Evolutionary conservation across 805 yeast genomes (phyloP).

Genomic region (Yamadazyma laniorum): DNA sequence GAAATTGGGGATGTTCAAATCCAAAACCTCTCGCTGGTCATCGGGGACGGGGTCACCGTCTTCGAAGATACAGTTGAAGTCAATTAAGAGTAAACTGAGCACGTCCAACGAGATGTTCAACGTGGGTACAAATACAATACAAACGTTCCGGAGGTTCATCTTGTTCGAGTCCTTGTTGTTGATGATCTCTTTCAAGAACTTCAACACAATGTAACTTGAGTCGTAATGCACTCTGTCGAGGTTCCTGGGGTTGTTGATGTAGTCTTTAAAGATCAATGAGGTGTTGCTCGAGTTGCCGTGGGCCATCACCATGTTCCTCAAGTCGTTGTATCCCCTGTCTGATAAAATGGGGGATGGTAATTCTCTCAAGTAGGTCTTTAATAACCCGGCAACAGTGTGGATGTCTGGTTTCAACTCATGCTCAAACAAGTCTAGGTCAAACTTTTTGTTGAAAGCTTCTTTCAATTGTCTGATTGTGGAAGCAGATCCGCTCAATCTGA

Average conservation of each 20-base stretch:
- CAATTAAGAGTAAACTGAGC: constrained; percentile 57
- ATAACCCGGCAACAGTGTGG: constrained; percentile 81
- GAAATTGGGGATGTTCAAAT: constrained; percentile 51
- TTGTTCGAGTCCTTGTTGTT: constrained; percentile 62
- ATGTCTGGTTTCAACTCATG: constrained; percentile 58
- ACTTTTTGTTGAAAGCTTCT: constrained; percentile 61
- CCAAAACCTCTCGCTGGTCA: constrained; percentile 47
- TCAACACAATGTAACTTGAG: constrained; percentile 62
- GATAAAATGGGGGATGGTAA: constrained; percentile 71
- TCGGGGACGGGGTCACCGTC: constrained; percentile 44
- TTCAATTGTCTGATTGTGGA: constrained; percentile 68
- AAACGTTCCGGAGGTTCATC: constrained; percentile 78
- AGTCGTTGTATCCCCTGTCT: constrained; percentile 36
- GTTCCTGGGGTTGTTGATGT: constrained; percentile 27
- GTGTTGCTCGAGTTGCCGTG: constrained; percentile 12
- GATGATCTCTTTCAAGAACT: constrained; percentile 63
- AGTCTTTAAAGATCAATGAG: constrained; percentile 30
- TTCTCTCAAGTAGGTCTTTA: constrained; percentile 79
- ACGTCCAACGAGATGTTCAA: constrained; percentile 64
- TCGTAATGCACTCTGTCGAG: constrained; percentile 59
- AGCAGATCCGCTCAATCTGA: constrained; percentile 87
- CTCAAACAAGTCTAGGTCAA: constrained; percentile 65
- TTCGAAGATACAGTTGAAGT: constrained; percentile 61
- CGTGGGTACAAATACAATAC: constrained; percentile 83
- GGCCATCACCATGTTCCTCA: constrained; percentile 22